Conservation (phyloP, 2,329 filamentous ascomycete genomes). For the Ceratocystis albifundus region DNA sequence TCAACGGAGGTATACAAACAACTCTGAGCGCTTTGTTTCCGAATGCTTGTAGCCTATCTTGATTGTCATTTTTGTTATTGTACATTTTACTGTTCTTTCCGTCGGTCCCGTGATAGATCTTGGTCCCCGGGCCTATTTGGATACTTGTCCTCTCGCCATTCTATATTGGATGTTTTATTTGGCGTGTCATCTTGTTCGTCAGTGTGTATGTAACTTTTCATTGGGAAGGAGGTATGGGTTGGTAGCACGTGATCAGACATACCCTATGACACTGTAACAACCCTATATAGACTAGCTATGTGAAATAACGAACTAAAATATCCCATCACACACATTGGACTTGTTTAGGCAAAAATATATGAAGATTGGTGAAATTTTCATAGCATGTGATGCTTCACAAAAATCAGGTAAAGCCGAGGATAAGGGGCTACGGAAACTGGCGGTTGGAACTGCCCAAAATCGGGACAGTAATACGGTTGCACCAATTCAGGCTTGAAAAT, state of each 20-base stretch:
- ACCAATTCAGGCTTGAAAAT: neutral
- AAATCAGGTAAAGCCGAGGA: neutral
- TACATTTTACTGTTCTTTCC: neutral
- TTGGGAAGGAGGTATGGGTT: neutral
- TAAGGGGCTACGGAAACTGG: neutral
- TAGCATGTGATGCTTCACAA: neutral
- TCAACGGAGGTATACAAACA: neutral
- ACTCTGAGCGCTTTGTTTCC: neutral
- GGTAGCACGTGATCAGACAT: neutral
- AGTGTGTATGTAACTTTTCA: too few relatives aligned
- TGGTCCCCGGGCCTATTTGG: slow-evolving; percentile 18
- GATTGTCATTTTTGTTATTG: slow-evolving; percentile 7
- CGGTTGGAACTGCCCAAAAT: neutral
- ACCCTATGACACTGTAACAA: neutral
- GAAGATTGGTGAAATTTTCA: neutral
- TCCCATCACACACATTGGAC: neutral
- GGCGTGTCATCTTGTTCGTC: neutral
- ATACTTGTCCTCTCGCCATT: slow-evolving; percentile 11
- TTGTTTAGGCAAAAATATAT: neutral
- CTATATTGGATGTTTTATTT: slow-evolving; percentile 13
- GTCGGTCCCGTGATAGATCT: slow-evolving; percentile 17
- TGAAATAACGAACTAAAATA: neutral
- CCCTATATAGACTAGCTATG: neutral
- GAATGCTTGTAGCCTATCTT: neutral
- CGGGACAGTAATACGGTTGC: neutral